Evolutionary conservation across 1,139 yeast species (phyloP), one percentile per base, ranked within the genome.

Genomic region (Pneumocystis murina): DNA sequence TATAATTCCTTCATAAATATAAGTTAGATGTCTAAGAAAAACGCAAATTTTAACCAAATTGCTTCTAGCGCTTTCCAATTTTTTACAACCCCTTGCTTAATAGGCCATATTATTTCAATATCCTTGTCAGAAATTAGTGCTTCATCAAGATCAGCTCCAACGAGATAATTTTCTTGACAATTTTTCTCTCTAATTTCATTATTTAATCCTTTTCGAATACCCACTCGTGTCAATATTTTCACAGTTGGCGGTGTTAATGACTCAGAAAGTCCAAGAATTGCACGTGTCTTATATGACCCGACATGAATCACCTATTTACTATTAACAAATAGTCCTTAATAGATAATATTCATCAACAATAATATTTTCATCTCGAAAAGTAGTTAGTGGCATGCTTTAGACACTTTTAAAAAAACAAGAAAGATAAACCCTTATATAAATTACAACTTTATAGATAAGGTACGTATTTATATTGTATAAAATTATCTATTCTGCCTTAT

Each of bases 1-100:
- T 28, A 55, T 65, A 62, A 55, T 43, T 61, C 66, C 60, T 58
- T 14, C 10, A 58, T 10, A n/a, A 5, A n/a, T 4, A 24, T 48
- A 48, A 48, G 28, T 10, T 12, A 58, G n/a, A 16, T 12, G 12
- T 24, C 2, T 58, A 40, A n/a, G 17, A 20, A 58, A 14, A 30
- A 24, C 5, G 2, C 20, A 3, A 10, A 8, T 20, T 58, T 10
- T 12, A 24, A 58, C 60, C 76, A 68, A 73, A 71, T 68, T 71
- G 72, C 66, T 16, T 57, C 61, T 40, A 65, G 61, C 2, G 67
- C 67, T 2, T 59, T 41, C 67, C 67, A 65, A 28, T 65, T 63
- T 12, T 40, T 59, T 14, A 65, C 63, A 4, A 36, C 33, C n/a
- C 67, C 67, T 5, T 39, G 40, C 5, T 41, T 62, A 10, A 65